Evolutionary conservation across 768 basidiomycete species (phyloP).

Genomic region (Neoboletus brunneissimus): DNA sequence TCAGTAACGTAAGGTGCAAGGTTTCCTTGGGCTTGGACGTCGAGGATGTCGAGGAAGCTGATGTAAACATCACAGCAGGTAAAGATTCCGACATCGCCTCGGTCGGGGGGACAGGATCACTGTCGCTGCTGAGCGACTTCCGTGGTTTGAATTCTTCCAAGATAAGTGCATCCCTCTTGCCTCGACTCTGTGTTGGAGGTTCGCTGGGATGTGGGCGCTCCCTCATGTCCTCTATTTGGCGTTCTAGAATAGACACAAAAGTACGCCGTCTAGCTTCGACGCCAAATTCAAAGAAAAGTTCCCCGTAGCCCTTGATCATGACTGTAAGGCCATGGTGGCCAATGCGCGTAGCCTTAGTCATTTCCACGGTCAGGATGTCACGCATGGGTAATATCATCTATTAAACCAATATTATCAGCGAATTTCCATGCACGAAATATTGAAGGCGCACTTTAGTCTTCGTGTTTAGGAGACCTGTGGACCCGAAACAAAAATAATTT

Average conservation of each 20-base stretch:
- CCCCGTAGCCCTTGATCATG: slow-evolving; percentile 94
- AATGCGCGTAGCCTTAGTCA: slow-evolving; percentile 83
- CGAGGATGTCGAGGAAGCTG: too few relatives aligned
- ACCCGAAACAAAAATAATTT: slow-evolving; percentile 93
- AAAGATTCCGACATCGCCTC: background rate
- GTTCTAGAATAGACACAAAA: slow-evolving; percentile 72
- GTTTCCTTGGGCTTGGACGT: background rate
- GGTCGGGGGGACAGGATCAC: background rate
- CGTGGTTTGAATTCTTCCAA: slow-evolving; percentile 65
- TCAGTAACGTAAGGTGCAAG: background rate
- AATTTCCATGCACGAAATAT: background rate
- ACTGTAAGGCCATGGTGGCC: slow-evolving; percentile 87
- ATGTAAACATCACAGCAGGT: background rate
- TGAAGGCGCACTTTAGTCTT: slow-evolving; percentile 72
- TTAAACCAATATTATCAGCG: slow-evolving; percentile 2
- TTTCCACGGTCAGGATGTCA: slow-evolving; percentile 82
- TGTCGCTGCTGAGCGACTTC: background rate
- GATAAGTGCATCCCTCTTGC: slow-evolving; percentile 70
- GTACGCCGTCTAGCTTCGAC: slow-evolving; percentile 76
- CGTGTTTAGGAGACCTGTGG: slow-evolving; percentile 71
- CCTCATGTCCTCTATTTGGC: slow-evolving; percentile 74
- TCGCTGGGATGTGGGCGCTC: slow-evolving; percentile 48
- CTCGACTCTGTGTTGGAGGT: slow-evolving; percentile 41
- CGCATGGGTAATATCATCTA: slow-evolving; percentile 95
- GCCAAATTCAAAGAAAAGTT: slow-evolving; percentile 93